Evolutionary conservation across 2,329 filamentous ascomycete species (phyloP), one percentile per base, ranked within the genome.

Genomic region (Dissoconium aciculare): DNA sequence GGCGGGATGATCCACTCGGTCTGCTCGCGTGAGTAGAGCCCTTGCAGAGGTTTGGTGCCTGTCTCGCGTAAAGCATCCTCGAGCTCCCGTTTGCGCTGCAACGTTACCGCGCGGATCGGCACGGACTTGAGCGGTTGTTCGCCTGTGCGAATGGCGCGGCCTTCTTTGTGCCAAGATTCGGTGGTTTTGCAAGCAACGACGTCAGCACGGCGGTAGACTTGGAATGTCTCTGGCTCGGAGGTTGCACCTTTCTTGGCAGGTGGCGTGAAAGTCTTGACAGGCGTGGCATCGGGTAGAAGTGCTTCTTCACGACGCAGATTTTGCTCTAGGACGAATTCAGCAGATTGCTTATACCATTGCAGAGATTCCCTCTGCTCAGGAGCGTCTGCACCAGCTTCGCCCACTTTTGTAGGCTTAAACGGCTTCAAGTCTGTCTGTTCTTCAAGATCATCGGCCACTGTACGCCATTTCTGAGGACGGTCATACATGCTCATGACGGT

Each of bases 81-180:
- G 26, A 95, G 78, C 53, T 94, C 89, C 28, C 85, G 73, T 45
- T 84, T 80, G 13, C 89, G 70, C 31, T 84, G 82, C 3, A 80
- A 69, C 0, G 89, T 98, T 3, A 93, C 87, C 11, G 84, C 89
- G 25, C 89, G 78, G 51, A 89, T 84, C 0, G 87, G 83, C 0
- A 93, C 89, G 25, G 71, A 67, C 53, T 98, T 98, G 36, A 94
- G 58, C 0, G 89, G 81, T 28, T 72, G 59, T 41, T 78, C 74
- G 3, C 80, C 83, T 0, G 64, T 49, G 15, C 70, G 67, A 3
- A 89, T 74, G 15, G 74, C 77, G 8, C 87, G 71, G 0, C 89
- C 89, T 61, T 94, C 87, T 52, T 94, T 94, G 52, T 95, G 89
- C 89, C 89, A 98, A 1, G 82, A 93, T 52, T 98, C 89, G 2